A percentile compares a stretch with the other conserved stretches of the same genome.
Conservation (phyloP, 148 eudicot genomes). For the Fagopyrum tataricum region DNA sequence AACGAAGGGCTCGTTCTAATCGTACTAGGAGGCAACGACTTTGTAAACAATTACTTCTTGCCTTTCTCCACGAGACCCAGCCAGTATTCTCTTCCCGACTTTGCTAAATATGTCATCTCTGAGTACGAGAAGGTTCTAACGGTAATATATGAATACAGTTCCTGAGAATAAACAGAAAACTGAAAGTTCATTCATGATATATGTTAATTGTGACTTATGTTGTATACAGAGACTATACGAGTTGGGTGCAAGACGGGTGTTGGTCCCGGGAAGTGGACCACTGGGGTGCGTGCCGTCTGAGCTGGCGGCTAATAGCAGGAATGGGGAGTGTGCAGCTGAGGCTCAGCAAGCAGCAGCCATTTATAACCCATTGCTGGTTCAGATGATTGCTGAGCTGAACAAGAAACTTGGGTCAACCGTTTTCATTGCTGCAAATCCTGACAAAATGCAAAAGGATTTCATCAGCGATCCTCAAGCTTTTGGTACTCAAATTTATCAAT, state of each 20-base stretch:
- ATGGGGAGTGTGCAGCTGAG: slow-evolving; percentile 47
- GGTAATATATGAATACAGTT: slow-evolving; percentile 20
- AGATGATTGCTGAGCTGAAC: slow-evolving; percentile 32
- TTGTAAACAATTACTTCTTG: slow-evolving; percentile 72
- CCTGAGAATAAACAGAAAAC: neutral
- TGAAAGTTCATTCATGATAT: no score
- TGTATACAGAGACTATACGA: slow-evolving; percentile 52
- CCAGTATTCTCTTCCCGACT: slow-evolving; percentile 41
- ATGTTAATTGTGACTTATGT: neutral
- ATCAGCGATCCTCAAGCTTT: slow-evolving; percentile 46
- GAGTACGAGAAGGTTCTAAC: slow-evolving; percentile 52
- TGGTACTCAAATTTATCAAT: slow-evolving; percentile 24
- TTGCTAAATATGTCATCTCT: slow-evolving; percentile 32
- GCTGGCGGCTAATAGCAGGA: slow-evolving; percentile 22
- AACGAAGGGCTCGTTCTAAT: slow-evolving; percentile 48
- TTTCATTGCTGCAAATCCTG: slow-evolving; percentile 41
- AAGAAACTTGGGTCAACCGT: slow-evolving; percentile 40
- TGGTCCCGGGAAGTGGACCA: slow-evolving; percentile 79
- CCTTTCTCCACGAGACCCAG: slow-evolving; percentile 41
- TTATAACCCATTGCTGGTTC: slow-evolving; percentile 27
- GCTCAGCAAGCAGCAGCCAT: slow-evolving; percentile 29
- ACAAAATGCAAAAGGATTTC: slow-evolving; percentile 38
- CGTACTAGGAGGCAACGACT: slow-evolving; percentile 81
- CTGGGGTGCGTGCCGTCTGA: slow-evolving; percentile 74
- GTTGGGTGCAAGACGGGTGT: slow-evolving; percentile 57